Evolutionary conservation across 768 basidiomycete genomes (phyloP), one percentile per base, ranked within the genome.

Genomic region (Lactarius sp.): DNA sequence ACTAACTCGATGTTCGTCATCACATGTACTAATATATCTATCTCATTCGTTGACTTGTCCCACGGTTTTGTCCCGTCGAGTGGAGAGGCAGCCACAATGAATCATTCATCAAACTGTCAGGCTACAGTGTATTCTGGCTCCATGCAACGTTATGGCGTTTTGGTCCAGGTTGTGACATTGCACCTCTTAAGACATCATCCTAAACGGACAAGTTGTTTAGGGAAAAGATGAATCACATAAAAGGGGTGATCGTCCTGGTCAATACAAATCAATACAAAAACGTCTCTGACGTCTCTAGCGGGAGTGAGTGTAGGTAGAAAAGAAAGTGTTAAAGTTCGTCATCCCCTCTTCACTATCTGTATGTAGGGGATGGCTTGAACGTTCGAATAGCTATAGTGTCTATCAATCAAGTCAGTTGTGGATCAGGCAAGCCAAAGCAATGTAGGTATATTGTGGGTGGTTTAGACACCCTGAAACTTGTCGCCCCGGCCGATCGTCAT

Each of bases 401-500:
- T 27, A 27, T 27, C 10, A 5, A 47, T 47, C n/a, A 20, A 13
- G 12, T 39, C 41, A 27, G 33, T 31, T 7, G 31, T 13, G 34
- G 22, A 46, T 33, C 20, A n/a, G 9, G 12, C 2, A 44, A 42
- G 31, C 20, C 6, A 27, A 42, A 7, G 37, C 47, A 31, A 52
- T 39, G 50, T 22, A n/a, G 8, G 34, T 20, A 18, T 34, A 47
- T 47, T n/a, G 46, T 2, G 42, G 31, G 22, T 36, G 2, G 14
- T 39, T 27, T 54, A 22, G 7, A 4, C 8, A 6, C 50, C 34
- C 46, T 73, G 81, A 41, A 77, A 27, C 58, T 74, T 71, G 66
- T 79, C 77, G 57, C 81, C 82, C 22, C 84, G 83, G 56, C 85
- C 85, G 60, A 86, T 87, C 56, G 80, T 80, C 46, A 79, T 81